A percentile compares a stretch with the other conserved stretches of the same genome.
phyloP scores from a whole-genome alignment of 805 yeast genomes.

The Ogataea haglerorum region DNA sequence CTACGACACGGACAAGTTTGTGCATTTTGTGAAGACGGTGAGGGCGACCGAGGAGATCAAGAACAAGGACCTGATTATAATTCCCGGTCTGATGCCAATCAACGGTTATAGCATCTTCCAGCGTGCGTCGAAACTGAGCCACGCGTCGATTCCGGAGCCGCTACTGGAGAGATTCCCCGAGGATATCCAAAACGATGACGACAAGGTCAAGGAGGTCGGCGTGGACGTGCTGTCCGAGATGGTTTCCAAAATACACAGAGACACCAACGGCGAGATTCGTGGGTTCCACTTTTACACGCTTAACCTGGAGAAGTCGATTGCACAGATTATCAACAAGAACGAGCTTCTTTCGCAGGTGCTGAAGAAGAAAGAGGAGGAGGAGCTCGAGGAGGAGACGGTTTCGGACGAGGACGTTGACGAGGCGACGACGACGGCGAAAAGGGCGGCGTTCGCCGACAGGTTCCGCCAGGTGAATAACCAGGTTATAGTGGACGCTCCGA shows the following conservation, averaged over 20 bases:
- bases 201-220: constrained; percentile 77
- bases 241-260: constrained; percentile 50
- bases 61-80: constrained; percentile 45
- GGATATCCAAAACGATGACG: constrained; percentile 65
- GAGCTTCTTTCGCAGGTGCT: constrained; percentile 48
- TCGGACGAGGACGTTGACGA: constrained; percentile 32
- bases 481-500: constrained; percentile 27
- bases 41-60: constrained; percentile 38
- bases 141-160: constrained; percentile 70
- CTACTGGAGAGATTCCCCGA: constrained; percentile 55
- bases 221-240: constrained; percentile 68
- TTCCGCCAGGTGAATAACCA: constrained; percentile 31
- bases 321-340: constrained; percentile 70
- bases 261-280: constrained; percentile 55
- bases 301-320: constrained; percentile 88
- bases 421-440: constrained; percentile 31
- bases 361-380: constrained; percentile 35
- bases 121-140: constrained; percentile 85
- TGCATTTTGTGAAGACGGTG: constrained; percentile 56
- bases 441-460: constrained; percentile 34
- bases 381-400: constrained; percentile 31
- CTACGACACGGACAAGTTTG: constrained; percentile 77
- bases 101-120: constrained; percentile 78
- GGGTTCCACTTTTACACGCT: constrained; percentile 93
- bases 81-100: constrained; percentile 92